phyloP scores from a whole-genome alignment of 441 rosid genomes.

The Gossypium gossypioides region DNA sequence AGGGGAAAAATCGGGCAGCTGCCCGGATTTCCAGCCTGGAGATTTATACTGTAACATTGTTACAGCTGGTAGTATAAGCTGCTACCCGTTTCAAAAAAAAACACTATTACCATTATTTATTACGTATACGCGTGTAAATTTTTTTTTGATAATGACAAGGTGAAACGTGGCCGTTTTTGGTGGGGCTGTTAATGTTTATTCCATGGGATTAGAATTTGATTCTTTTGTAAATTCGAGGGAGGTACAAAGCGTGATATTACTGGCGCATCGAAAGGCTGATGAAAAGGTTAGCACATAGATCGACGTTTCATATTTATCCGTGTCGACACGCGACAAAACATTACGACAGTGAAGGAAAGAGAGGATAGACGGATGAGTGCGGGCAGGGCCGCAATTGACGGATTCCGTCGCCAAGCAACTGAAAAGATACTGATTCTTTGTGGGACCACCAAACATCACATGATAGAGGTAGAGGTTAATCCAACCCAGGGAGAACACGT shows the following conservation, averaged over 20 bases:
- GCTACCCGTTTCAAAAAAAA: constrained; percentile 2
- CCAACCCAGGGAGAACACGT: constrained; percentile 8
- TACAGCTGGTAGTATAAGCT: constrained; percentile 14
- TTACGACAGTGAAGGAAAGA: neutral
- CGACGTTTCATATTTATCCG: neutral
- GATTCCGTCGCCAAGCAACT: neutral
- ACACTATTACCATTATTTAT: neutral
- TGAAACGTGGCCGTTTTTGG: neutral
- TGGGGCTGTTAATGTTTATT: neutral
- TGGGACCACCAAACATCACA: neutral
- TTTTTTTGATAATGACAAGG: neutral
- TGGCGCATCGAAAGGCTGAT: neutral
- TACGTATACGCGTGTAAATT: neutral
- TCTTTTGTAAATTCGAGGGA: neutral
- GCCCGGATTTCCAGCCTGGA: constrained; percentile 27
- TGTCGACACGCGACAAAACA: neutral
- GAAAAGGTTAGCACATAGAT: neutral
- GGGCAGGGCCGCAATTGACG: neutral
- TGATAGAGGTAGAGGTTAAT: neutral
- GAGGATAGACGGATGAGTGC: neutral
- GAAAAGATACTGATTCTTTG: neutral
- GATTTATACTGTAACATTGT: neutral
- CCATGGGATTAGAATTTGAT: neutral
- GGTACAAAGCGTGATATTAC: neutral
- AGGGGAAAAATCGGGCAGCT: constrained; percentile 18